These are phyloP conservation scores for Colletotrichum horii DNA, from an alignment of 2,329 filamentous ascomycete species.

Conservation along the genomic window DNA sequence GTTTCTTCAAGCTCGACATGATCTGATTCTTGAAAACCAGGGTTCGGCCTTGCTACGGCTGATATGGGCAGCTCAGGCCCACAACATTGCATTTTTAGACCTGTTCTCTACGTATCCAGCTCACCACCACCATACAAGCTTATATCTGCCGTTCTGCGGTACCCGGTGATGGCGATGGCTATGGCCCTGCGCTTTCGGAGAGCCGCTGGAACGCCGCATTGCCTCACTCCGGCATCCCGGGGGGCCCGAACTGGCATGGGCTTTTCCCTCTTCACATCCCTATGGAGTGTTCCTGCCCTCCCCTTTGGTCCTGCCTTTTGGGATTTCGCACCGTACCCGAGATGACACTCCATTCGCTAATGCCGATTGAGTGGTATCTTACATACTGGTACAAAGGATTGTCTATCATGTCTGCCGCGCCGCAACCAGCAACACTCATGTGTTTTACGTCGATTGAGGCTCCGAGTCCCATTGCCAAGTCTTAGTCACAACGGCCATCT, in stretches of 20 bases:
- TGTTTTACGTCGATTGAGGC: not conserved
- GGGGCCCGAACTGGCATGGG: not conserved
- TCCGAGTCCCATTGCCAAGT: not conserved
- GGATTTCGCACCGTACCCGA: not conserved
- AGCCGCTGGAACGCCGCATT: not conserved
- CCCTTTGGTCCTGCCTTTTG: not conserved
- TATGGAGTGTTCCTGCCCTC: not conserved
- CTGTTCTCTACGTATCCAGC: not conserved
- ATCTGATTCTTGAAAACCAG: not conserved
- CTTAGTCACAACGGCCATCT: slow-evolving; percentile 65
- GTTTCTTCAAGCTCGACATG: not conserved
- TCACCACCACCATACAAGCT: not conserved
- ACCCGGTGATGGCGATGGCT: not conserved
- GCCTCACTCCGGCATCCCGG: not conserved
- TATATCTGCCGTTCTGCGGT: not conserved
- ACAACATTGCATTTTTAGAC: not conserved
- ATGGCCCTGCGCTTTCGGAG: not conserved
- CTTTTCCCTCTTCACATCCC: not conserved
- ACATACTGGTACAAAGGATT: not conserved
- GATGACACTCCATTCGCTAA: not conserved
- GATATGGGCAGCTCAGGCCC: not conserved
- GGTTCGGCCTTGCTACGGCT: slow-evolving; percentile 10
- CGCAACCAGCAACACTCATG: not conserved
- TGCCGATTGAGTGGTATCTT: not conserved
- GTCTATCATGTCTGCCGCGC: not conserved